A percentile compares a stretch with the other conserved stretches of the same genome.
Conservation (phyloP, 345 rosid genomes). For the Combretum micranthum region DNA sequence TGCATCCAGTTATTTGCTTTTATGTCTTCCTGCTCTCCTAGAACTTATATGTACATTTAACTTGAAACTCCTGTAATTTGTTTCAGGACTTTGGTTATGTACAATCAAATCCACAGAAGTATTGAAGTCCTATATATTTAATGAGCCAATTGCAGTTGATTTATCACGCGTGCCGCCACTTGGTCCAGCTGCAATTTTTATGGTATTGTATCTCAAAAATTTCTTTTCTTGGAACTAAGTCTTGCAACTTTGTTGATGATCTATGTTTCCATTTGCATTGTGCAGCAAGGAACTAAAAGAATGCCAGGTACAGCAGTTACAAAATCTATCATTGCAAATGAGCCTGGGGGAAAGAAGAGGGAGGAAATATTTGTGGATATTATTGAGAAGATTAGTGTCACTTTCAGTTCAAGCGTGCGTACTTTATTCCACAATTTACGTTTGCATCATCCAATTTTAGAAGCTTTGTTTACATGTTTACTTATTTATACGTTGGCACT, state of each 20-base stretch:
- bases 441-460: neutral
- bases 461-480: too few relatives aligned
- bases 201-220: conserved; percentile 33
- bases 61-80: conserved; percentile 6
- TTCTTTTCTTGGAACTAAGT: neutral
- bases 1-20: too few relatives aligned
- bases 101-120: conserved; percentile 96
- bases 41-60: neutral
- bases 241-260: neutral
- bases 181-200: conserved; percentile 91
- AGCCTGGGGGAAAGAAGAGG: conserved; percentile 92
- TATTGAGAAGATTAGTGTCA: conserved; percentile 96
- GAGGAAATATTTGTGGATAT: conserved; percentile 98
- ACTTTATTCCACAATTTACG: neutral
- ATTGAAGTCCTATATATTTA: conserved; percentile 85
- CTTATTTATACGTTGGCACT: too few relatives aligned
- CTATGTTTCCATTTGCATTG: neutral
- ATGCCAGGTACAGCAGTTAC: conserved; percentile 99
- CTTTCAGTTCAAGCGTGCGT: conserved; percentile 98
- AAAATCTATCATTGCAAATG: conserved; percentile 95
- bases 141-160: conserved; percentile 88
- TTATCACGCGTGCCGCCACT: conserved; percentile 77
- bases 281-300: conserved; percentile 93
- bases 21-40: neutral
- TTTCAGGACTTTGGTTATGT: conserved; percentile 95